Base-by-base conservation (phyloP, 805 yeast species). In the Yarrowia sp. region DNA sequence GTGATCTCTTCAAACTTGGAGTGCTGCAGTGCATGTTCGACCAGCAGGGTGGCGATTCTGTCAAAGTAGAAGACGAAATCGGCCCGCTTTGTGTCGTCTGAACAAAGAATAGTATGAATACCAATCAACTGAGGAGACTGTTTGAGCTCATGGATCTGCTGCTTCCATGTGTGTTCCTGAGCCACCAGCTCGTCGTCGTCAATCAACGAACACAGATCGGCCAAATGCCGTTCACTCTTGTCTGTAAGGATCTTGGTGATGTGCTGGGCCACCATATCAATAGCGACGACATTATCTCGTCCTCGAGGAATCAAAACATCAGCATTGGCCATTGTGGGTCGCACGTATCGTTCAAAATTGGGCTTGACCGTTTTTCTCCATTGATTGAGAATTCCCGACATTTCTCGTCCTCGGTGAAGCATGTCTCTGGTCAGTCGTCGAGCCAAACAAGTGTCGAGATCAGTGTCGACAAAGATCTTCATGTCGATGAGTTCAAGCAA, bases 341-440 rank as follows among this genome's bases (percentile, higher is more conserved):
- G 83, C 14, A 93, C 87, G 69, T 82, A 84, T 44, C 85, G 77
- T 28, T 87, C 92, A 8, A 96, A 92, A 74, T 91, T 90, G 7
- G 99, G 99, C 74, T 93, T 95, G 32, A 95, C 99, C 74, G 87
- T 92, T 31, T 79, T 75, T 68, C 89, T 87, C 98, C 98, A 95
- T 73, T 95, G 99, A 69, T 84, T 82, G 66, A 95, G 81, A 15
- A 92, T 88, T 1, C 97, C 96, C 4, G 77, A 80, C 39, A 92
- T 78, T 70, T 92, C 97, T 66, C 99, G 79, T 1, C 96, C 97
- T 67, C 99, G 80, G 67, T 87, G 86, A 13, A 89, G 80, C 63
- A 91, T 92, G 74, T 95, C 99, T 71, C 99, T 81, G 4, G 90
- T 85, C 48, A 95, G 78, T 70, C 99, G 80, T 71, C 99, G 81